These are phyloP conservation scores for Colletotrichum musae DNA, from an alignment of 2,329 filamentous ascomycete species.

Conservation along the genomic window DNA sequence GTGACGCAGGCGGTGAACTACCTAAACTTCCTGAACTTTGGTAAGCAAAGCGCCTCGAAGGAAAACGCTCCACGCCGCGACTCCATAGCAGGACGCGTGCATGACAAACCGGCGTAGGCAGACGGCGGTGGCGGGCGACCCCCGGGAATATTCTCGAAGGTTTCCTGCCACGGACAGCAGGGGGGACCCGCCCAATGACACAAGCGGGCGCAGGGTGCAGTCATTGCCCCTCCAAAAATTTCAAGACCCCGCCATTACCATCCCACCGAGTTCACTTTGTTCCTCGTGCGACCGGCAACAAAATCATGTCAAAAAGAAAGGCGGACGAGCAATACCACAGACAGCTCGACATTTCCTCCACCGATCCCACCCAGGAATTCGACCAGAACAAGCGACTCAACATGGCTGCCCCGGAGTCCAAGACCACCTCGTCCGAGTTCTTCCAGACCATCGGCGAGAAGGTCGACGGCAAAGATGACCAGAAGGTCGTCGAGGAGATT, in stretches of 20 bases:
- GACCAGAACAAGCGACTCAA: constrained; percentile 39
- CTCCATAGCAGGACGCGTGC: background rate
- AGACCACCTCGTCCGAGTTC: constrained; percentile 63
- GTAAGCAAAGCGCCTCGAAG: background rate
- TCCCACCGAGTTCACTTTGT: constrained; percentile 38
- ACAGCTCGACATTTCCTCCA: background rate
- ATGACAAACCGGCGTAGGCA: constrained; percentile 21
- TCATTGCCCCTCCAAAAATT: constrained; percentile 47
- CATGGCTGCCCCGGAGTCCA: constrained; percentile 60
- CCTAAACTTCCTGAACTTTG: background rate
- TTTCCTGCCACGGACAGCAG: constrained; percentile 2
- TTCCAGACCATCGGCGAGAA: constrained; percentile 76
- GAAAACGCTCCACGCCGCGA: background rate
- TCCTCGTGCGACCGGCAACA: constrained; percentile 27
- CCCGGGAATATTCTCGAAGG: constrained; percentile 43
- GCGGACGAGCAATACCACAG: constrained; percentile 7
- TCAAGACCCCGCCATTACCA: constrained; percentile 41
- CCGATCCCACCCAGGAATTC: constrained; percentile 3
- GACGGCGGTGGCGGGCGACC: constrained; percentile 27
- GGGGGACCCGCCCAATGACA: constrained; percentile 40
- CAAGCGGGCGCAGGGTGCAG: constrained; percentile 38
- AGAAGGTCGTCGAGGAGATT: constrained; percentile 74
- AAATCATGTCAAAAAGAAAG: constrained; percentile 18
- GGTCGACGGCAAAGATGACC: constrained; percentile 66
- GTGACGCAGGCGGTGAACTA: constrained; percentile 47